A percentile compares a stretch with the other conserved stretches of the same genome.
Conservation (phyloP, 441 rosid genomes). For the Sinapis alba region DNA sequence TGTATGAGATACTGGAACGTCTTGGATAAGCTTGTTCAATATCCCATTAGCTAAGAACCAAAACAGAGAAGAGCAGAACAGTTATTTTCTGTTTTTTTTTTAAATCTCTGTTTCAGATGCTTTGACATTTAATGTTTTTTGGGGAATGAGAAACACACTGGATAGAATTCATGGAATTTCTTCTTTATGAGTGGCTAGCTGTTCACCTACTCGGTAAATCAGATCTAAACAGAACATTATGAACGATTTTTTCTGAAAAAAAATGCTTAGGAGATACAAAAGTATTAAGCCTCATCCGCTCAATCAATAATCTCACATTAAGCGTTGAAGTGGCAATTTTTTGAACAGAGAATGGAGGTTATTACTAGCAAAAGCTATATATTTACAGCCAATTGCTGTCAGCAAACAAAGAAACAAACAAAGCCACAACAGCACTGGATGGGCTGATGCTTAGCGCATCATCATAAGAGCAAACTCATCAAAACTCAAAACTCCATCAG, state of each 20-base stretch:
- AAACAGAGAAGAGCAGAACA: neutral
- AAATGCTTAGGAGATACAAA: no score
- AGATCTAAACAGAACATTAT: no score
- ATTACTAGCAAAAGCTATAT: constrained; percentile 13
- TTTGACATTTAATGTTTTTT: neutral
- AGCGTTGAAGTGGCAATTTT: no score
- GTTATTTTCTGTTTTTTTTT: neutral
- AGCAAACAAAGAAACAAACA: neutral
- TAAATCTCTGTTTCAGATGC: neutral
- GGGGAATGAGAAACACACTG: neutral
- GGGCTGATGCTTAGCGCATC: constrained; percentile 43
- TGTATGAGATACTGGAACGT: constrained; percentile 80
- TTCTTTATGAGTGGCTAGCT: neutral
- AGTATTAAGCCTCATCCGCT: no score
- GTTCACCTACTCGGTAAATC: no score
- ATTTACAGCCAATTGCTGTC: neutral
- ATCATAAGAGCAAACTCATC: constrained; percentile 67
- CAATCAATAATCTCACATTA: no score
- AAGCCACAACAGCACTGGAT: neutral
- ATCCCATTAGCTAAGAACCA: constrained; percentile 10
- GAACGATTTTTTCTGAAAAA: no score
- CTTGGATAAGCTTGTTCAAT: constrained; percentile 52
- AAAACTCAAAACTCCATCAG: constrained; percentile 66
- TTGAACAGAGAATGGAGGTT: neutral
- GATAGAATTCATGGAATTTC: neutral